Evolutionary conservation across 805 yeast species (phyloP).

Genomic region (Ogataea allantospora): DNA sequence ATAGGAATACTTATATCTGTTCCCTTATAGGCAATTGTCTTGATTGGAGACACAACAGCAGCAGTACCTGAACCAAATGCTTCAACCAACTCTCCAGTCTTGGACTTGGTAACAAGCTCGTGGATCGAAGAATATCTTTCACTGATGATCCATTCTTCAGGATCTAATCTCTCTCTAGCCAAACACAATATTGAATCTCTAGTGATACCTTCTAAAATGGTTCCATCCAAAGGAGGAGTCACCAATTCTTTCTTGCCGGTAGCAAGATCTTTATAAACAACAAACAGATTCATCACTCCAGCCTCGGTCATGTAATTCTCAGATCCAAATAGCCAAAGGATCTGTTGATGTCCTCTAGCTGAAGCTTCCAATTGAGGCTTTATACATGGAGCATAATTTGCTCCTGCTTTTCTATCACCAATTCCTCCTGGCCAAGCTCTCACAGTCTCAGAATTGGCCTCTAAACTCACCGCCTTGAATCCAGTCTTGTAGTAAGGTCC

Average conservation of each 20-base stretch:
- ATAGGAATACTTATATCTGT: constrained; percentile 74
- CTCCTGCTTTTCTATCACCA: constrained; percentile 95
- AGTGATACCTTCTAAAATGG: constrained; percentile 94
- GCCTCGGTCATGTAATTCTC: constrained; percentile 89
- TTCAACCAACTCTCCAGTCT: constrained; percentile 81
- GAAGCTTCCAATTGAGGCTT: constrained; percentile 91
- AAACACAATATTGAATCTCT: constrained; percentile 82
- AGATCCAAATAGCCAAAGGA: constrained; percentile 93
- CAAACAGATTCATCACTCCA: constrained; percentile 95
- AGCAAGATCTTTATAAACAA: constrained; percentile 70
- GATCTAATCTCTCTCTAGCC: constrained; percentile 71
- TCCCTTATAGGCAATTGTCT: constrained; percentile 79
- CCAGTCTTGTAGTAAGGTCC: constrained; percentile 96
- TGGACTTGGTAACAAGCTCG: constrained; percentile 77
- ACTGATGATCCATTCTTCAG: constrained; percentile 74
- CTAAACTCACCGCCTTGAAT: constrained; percentile 90
- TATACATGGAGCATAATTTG: constrained; percentile 95
- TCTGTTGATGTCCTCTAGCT: constrained; percentile 88
- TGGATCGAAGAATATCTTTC: constrained; percentile 82
- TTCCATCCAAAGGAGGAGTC: constrained; percentile 97
- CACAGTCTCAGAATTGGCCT: constrained; percentile 93
- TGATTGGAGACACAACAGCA: constrained; percentile 92
- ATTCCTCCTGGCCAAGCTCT: constrained; percentile 99
- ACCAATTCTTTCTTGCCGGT: constrained; percentile 88
- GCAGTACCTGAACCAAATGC: constrained; percentile 98